Percentiles rank a stretch among this genome's conserved stretches.
Conservation (phyloP, 1,284 basidiomycete species). For the Neonothopanus nambi region DNA sequence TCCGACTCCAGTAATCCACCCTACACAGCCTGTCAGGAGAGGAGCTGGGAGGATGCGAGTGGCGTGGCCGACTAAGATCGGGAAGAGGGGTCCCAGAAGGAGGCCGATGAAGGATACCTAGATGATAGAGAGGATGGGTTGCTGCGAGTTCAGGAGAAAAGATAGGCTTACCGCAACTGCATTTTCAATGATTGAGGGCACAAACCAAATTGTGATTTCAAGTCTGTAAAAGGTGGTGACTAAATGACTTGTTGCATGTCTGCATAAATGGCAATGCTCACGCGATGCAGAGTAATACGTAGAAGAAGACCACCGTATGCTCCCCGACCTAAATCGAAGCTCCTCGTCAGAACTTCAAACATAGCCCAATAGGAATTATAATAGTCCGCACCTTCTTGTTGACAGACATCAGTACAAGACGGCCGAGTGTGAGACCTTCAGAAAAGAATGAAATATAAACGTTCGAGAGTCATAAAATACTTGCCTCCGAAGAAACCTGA, state of each 20-base stretch:
- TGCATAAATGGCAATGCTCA: slow-evolving; percentile 2
- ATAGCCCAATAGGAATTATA: too few species aligned
- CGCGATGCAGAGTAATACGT: slow-evolving; percentile 24
- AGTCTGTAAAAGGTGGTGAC: slow-evolving; percentile 30
- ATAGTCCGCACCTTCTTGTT: slow-evolving; percentile 25
- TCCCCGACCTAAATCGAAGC: slow-evolving; percentile 22
- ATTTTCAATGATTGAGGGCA: slow-evolving; percentile 45
- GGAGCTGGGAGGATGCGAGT: slow-evolving; percentile 24
- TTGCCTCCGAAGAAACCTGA: slow-evolving; percentile 34
- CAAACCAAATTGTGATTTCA: slow-evolving; percentile 53
- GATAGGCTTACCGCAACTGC: slow-evolving; percentile 41
- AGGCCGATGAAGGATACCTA: slow-evolving; percentile 21
- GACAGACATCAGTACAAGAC: slow-evolving; percentile 27
- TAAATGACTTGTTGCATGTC: not conserved
- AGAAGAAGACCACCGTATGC: slow-evolving; percentile 23
- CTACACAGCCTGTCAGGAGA: slow-evolving; percentile 26
- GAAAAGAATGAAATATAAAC: not conserved
- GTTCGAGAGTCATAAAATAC: slow-evolving; percentile 12
- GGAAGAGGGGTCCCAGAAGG: slow-evolving; percentile 32
- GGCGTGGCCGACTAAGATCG: slow-evolving; percentile 27
- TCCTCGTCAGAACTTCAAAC: too few species aligned
- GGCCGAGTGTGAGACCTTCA: slow-evolving; percentile 27
- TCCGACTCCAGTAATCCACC: slow-evolving; percentile 31
- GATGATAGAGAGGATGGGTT: not conserved
- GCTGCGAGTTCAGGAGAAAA: not conserved